phyloP scores from a whole-genome alignment of 805 yeast genomes.

The Metschnikowia chrysomelidarum region DNA sequence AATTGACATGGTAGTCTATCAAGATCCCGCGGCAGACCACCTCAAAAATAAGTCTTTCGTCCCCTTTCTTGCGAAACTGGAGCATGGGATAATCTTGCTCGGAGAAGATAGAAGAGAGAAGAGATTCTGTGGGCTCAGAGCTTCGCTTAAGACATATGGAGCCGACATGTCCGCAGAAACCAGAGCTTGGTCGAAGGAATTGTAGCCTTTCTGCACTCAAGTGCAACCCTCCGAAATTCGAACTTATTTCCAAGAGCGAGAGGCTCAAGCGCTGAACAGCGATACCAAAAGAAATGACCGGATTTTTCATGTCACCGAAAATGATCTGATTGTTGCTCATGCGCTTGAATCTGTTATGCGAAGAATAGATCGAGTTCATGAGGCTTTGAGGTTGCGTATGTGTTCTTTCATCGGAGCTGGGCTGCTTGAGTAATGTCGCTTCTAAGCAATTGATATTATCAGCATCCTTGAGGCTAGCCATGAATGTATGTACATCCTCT shows the following conservation, averaged over 20 bases:
- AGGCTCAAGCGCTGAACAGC: constrained; percentile 21
- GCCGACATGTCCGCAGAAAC: constrained; percentile 24
- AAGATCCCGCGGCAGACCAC: constrained; percentile 46
- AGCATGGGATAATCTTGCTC: constrained; percentile 24
- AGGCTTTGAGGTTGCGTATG: constrained; percentile 3
- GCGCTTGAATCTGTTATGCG: constrained; percentile 13
- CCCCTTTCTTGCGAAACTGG: constrained; percentile 20
- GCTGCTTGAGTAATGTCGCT: neutral
- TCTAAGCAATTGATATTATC: constrained; percentile 5
- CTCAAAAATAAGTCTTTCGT: constrained; percentile 35
- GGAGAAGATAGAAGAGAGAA: neutral
- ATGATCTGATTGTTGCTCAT: constrained; percentile 6
- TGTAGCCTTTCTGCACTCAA: constrained; percentile 16
- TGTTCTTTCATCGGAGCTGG: neutral
- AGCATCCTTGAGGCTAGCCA: neutral
- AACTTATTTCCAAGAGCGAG: constrained; percentile 17
- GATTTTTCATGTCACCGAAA: constrained; percentile 22
- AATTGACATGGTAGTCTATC: constrained; percentile 57
- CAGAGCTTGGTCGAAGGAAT: constrained; percentile 19
- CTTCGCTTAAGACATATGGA: constrained; percentile 16
- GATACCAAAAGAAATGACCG: constrained; percentile 39
- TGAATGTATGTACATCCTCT: constrained; percentile 1
- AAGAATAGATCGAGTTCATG: constrained; percentile 11
- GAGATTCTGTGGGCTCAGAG: constrained; percentile 1
- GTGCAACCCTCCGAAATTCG: constrained; percentile 28